Base-by-base conservation (phyloP, 305 asterid genomes). In the Fraxinus floribunda region DNA sequence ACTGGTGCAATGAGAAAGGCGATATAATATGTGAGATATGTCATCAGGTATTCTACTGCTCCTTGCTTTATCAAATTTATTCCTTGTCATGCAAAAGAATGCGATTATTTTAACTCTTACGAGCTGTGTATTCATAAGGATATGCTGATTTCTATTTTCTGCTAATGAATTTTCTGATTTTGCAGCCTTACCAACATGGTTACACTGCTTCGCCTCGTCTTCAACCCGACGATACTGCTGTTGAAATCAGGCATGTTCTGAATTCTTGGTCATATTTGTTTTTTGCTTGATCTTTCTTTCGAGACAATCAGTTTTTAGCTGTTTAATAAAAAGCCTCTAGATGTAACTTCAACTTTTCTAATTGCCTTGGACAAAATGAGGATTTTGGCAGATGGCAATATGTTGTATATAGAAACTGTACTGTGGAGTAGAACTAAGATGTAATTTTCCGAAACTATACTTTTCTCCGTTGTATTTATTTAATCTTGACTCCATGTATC, bases 151-250 rank as follows among this genome's bases (percentile, higher is more conserved):
- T 22, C 24, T 22, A 22, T 22, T 22, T 80, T 73, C 30, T 24
- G 34, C 26, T 7, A 11, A 30, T 1, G 41, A 70, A n/a, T 15
- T 84, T 13, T 70, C 24, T 38, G 64, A 75, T 5, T 35, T 60
- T 83, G 77, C 88, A 90, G 91, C 73, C 91, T 83, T 90, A 86
- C 79, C 88, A 88, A 70, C 89, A 91, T 35, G 89, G 90, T 64
- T 90, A 90, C 87, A 88, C 90, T 80, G 90, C 90, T 79, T 90
- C 90, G 3, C 90, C 90, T 74, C 86, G 82, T 39, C 75, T 84
- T 30, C 80, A 39, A 5, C 52, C 89, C 55, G 88, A 86, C 7
- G 90, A 88, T 44, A 83, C 85, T 78, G 38, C 87, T 38, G 86
- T 88, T 41, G 92, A 88, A 46, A 85, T 89, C 64, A 83, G 91